Percentiles rank a stretch among this genome's conserved stretches.
Evolutionary conservation across 2,329 filamentous ascomycete genomes (phyloP).

Genomic region (Neoarthrinium moseri): DNA sequence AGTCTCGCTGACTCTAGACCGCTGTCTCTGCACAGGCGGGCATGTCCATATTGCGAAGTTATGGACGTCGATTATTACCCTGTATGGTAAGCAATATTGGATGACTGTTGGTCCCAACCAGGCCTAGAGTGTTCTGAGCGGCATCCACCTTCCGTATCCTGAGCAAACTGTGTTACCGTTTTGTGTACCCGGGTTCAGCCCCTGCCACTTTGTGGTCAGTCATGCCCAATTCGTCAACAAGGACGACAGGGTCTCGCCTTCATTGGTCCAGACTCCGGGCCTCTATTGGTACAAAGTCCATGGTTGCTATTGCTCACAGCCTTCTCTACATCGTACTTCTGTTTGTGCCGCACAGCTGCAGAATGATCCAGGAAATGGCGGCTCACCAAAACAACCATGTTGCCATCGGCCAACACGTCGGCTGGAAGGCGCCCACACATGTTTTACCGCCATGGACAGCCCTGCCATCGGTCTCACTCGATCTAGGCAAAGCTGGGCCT

Average conservation of each 20-base stretch:
- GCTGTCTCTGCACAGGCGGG: background rate
- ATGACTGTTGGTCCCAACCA: background rate
- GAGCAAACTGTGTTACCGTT: background rate
- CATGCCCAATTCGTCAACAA: background rate
- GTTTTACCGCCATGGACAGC: background rate
- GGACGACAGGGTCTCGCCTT: conserved; percentile 5
- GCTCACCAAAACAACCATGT: background rate
- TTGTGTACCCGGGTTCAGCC: background rate
- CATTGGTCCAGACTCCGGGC: conserved; percentile 6
- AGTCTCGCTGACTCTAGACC: conserved; percentile 2
- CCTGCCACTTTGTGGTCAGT: background rate
- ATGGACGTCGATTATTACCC: conserved; percentile 2
- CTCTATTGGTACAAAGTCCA: conserved; percentile 2
- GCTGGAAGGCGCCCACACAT: background rate
- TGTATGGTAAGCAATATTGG: conserved; percentile 5
- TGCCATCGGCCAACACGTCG: background rate
- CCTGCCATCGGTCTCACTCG: too few relatives aligned
- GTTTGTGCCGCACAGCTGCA: conserved; percentile 5
- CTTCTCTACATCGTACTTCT: background rate
- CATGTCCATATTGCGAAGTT: conserved; percentile 8
- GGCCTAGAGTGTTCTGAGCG: conserved; percentile 4
- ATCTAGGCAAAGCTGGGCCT: too few relatives aligned
- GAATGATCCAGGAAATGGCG: background rate
- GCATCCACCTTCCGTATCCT: conserved; percentile 6
- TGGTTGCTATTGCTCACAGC: background rate